Percentiles rank a stretch among this genome's conserved stretches.
Conservation (phyloP, 257 asterid species). For the Euphrasia confusa region DNA sequence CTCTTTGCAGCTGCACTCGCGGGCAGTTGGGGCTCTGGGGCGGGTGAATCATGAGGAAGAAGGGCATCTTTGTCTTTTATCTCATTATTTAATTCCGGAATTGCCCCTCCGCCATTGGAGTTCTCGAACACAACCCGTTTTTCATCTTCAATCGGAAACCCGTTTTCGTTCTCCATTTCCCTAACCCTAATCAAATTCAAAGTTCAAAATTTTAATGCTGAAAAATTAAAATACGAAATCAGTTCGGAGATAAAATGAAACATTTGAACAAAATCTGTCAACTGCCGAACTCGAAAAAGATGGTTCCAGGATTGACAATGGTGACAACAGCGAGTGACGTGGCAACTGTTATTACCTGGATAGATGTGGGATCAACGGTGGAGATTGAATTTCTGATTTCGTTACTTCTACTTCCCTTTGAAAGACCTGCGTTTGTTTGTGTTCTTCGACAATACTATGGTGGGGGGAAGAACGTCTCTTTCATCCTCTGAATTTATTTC, state of each 20-base stretch:
- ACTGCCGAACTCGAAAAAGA: too few relatives aligned
- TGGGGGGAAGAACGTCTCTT: neutral
- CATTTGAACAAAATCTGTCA: too few relatives aligned
- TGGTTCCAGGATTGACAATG: too few relatives aligned
- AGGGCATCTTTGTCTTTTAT: conserved; percentile 24
- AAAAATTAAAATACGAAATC: neutral
- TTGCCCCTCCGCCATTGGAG: conserved; percentile 30
- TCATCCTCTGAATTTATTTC: conserved; percentile 22
- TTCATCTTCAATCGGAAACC: conserved; percentile 40
- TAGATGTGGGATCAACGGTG: neutral
- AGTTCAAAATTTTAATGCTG: neutral
- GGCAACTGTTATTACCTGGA: too few relatives aligned
- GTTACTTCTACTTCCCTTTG: too few relatives aligned
- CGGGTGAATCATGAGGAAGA: too few relatives aligned
- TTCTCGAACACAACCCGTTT: conserved; percentile 32
- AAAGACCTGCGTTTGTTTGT: neutral
- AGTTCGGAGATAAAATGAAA: too few relatives aligned
- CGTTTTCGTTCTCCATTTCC: conserved; percentile 57
- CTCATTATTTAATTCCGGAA: conserved; percentile 36
- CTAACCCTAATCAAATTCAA: neutral
- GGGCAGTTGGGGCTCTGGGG: conserved; percentile 9
- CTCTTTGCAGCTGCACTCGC: conserved; percentile 25
- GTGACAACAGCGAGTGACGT: too few relatives aligned
- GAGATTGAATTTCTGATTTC: conserved; percentile 4
- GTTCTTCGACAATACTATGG: conserved; percentile 24